Evolutionary conservation across 2,329 filamentous ascomycete species (phyloP).

Genomic region (Aspergillus amoenus): DNA sequence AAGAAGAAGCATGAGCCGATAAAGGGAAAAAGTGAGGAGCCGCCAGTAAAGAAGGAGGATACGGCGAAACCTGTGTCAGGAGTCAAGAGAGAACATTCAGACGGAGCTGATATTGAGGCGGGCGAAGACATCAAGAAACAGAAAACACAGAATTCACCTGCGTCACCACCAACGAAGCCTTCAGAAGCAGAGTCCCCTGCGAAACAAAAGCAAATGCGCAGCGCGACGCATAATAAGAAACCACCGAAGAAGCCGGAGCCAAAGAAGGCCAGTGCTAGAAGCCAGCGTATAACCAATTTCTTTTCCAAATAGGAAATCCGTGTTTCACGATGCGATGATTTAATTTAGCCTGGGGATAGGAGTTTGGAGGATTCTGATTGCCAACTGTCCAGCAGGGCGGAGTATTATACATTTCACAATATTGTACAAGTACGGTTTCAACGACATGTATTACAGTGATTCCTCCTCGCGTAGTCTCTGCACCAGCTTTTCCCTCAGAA

Average conservation of each 20-base stretch:
- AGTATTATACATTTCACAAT: constrained; percentile 12
- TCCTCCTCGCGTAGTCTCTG: constrained; percentile 44
- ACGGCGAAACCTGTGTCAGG: constrained; percentile 48
- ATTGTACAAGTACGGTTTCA: constrained; percentile 18
- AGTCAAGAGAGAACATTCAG: constrained; percentile 51
- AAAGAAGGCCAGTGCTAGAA: constrained; percentile 48
- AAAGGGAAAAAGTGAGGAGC: constrained; percentile 20
- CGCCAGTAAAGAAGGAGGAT: constrained; percentile 47
- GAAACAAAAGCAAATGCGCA: constrained; percentile 50
- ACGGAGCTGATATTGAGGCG: constrained; percentile 19
- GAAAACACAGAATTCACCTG: constrained; percentile 20
- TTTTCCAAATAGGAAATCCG: constrained; percentile 39
- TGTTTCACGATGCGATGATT: neutral
- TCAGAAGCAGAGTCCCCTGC: constrained; percentile 22
- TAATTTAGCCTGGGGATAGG: neutral
- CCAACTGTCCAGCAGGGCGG: constrained; percentile 42
- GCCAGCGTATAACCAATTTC: constrained; percentile 53
- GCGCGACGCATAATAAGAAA: constrained; percentile 57
- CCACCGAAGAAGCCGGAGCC: constrained; percentile 44
- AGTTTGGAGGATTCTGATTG: neutral
- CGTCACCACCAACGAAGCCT: constrained; percentile 40
- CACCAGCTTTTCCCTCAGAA: constrained; percentile 51
- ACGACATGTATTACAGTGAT: constrained; percentile 13
- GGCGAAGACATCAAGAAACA: constrained; percentile 24
- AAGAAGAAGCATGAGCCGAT: constrained; percentile 30